Evolutionary conservation across 352 stramenopile species (phyloP).

Genomic region (Halophytophthora batemanensis): DNA sequence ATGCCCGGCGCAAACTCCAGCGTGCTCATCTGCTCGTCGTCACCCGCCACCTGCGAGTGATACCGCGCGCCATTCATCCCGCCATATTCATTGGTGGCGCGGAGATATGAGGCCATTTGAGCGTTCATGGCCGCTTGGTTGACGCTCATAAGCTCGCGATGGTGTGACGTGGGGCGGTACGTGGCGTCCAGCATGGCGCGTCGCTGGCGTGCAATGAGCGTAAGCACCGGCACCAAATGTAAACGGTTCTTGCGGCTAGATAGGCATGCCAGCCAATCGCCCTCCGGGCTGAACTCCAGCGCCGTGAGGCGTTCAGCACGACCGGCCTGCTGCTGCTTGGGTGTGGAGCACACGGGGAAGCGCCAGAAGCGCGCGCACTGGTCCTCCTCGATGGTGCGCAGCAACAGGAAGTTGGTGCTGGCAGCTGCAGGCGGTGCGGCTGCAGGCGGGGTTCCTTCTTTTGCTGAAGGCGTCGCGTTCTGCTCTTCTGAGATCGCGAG

Average conservation of each 20-base stretch:
- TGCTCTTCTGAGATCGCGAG: conserved; percentile 39
- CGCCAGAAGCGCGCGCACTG: conserved; percentile 64
- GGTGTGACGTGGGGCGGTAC: conserved; percentile 43
- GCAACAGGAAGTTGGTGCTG: conserved; percentile 52
- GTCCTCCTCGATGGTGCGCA: conserved; percentile 80
- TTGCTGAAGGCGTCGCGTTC: neutral
- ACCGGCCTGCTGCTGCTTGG: conserved; percentile 55
- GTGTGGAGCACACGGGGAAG: conserved; percentile 56
- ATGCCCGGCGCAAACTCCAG: conserved; percentile 78
- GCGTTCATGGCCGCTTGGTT: conserved; percentile 68
- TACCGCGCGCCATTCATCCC: conserved; percentile 80
- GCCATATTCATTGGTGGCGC: conserved; percentile 74
- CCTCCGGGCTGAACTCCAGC: conserved; percentile 79
- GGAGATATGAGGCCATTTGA: conserved; percentile 83
- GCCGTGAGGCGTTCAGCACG: conserved; percentile 54
- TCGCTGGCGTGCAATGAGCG: conserved; percentile 54
- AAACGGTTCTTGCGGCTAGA: conserved; percentile 75
- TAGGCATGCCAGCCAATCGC: conserved; percentile 81
- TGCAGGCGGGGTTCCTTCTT: neutral
- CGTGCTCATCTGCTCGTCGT: conserved; percentile 83
- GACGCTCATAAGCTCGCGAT: conserved; percentile 72
- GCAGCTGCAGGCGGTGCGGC: conserved; percentile 9
- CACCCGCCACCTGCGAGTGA: conserved; percentile 74
- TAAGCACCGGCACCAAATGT: conserved; percentile 69
- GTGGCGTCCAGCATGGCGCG: conserved; percentile 52